A percentile compares a stretch with the other conserved stretches of the same genome.
These are phyloP conservation scores for Heterobasidion annosum DNA, from an alignment of 1,284 basidiomycete genomes.

Conservation along the genomic window DNA sequence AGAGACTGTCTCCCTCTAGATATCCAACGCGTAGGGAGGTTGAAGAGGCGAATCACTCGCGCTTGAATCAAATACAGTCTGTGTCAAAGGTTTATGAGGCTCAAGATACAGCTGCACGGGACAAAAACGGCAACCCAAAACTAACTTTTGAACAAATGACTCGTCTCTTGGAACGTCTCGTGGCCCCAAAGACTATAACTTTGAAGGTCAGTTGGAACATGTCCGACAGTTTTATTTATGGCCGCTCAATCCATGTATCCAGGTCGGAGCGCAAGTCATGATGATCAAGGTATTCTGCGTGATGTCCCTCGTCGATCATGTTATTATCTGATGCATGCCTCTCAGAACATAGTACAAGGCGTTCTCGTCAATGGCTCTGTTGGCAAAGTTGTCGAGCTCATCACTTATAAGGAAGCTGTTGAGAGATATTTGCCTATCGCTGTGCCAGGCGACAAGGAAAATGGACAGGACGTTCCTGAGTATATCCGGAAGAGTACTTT, in stretches of 20 bases:
- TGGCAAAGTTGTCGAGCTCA: conserved; percentile 72
- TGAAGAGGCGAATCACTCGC: conserved; percentile 41
- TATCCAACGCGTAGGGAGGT: conserved; percentile 58
- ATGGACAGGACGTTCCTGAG: conserved; percentile 11
- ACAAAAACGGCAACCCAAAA: conserved; percentile 13
- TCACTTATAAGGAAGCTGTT: conserved; percentile 9
- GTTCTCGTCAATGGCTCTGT: conserved; percentile 85
- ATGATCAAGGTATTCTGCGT: conserved; percentile 29
- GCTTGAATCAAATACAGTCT: conserved; percentile 26
- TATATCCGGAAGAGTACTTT: conserved; percentile 4
- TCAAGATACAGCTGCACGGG: conserved; percentile 22
- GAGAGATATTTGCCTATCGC: not conserved
- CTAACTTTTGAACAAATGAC: conserved; percentile 13
- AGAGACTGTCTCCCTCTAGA: conserved; percentile 25
- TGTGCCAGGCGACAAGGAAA: not conserved
- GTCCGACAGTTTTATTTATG: not conserved
- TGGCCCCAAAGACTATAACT: conserved; percentile 14
- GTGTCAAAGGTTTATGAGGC: conserved; percentile 27
- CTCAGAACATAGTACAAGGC: conserved; percentile 43
- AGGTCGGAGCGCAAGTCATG: conserved; percentile 30
- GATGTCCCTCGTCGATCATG: not conserved
- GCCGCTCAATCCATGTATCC: not conserved
- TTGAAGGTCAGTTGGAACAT: conserved; percentile 14
- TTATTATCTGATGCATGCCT: not conserved
- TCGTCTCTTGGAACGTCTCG: conserved; percentile 18